Evolutionary conservation across 441 rosid species (phyloP).

Genomic region (Eutrema salsugineum): DNA sequence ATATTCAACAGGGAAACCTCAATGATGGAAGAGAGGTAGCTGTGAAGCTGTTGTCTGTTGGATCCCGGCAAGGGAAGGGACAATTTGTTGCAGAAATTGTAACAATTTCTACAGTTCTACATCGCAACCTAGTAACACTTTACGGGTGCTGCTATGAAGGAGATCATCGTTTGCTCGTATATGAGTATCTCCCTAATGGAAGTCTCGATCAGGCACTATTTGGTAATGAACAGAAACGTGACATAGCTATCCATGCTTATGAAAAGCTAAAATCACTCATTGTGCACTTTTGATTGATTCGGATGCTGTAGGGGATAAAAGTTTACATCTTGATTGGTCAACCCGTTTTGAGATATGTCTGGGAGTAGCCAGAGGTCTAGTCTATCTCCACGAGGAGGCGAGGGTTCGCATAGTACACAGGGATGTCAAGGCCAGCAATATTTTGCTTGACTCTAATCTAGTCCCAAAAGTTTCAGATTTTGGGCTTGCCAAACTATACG

Average conservation of each 20-base stretch:
- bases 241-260: background rate
- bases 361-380: conserved; percentile 65
- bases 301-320: conserved; percentile 31
- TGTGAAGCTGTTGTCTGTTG: conserved; percentile 26
- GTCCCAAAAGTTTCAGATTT: conserved; percentile 71
- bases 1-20: conserved; percentile 30
- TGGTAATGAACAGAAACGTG: conserved; percentile 29
- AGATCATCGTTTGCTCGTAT: conserved; percentile 45
- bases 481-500: conserved; percentile 65
- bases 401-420: conserved; percentile 65
- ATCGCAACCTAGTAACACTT: conserved; percentile 25
- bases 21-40: conserved; percentile 40
- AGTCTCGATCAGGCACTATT: conserved; percentile 55
- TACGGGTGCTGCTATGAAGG: conserved; percentile 52
- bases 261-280: background rate
- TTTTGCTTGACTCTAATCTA: conserved; percentile 57
- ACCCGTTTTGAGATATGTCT: conserved; percentile 51
- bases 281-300: background rate
- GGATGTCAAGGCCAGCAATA: conserved; percentile 69
- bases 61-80: conserved; percentile 27
- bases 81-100: conserved; percentile 30
- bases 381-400: conserved; percentile 74
- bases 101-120: conserved; percentile 37
- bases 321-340: conserved; percentile 48
- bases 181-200: conserved; percentile 45